These are phyloP conservation scores for Ceratorhiza oryzae-sativae DNA, from an alignment of 1,284 basidiomycete genomes.

Conservation along the genomic window DNA sequence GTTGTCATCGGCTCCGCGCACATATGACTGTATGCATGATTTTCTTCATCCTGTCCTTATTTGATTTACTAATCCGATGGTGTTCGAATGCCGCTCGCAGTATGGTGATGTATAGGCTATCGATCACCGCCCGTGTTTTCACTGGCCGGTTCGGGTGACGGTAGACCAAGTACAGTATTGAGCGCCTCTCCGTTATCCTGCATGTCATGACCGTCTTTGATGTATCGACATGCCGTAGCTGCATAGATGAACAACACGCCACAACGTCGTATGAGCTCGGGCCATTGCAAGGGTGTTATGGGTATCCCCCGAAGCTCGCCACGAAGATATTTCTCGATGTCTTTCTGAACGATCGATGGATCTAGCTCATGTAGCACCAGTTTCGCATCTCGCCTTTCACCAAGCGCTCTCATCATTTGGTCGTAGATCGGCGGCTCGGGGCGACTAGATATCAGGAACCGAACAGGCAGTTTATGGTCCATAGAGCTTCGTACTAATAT, in stretches of 20 bases:
- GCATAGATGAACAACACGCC: slow-evolving; percentile 27
- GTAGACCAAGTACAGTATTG: background rate
- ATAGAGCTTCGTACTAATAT: no score
- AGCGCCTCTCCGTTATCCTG: background rate
- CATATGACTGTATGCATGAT: background rate
- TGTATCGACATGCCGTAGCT: slow-evolving; percentile 5
- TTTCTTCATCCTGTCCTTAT: background rate
- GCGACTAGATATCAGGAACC: background rate
- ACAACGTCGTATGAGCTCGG: background rate
- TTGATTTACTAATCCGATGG: background rate
- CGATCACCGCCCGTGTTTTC: background rate
- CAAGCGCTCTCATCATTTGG: background rate
- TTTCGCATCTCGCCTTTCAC: background rate
- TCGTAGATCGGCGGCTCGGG: slow-evolving; percentile 2
- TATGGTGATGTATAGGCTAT: background rate
- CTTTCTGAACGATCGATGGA: background rate
- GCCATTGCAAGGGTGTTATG: background rate
- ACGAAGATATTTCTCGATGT: slow-evolving; percentile 2
- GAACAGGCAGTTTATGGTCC: no score
- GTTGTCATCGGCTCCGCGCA: slow-evolving; percentile 10
- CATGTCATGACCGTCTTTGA: background rate
- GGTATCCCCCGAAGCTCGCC: background rate
- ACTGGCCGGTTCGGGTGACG: background rate
- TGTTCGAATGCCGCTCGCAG: background rate
- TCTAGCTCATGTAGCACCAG: slow-evolving; percentile 6